A percentile compares a stretch with the other conserved stretches of the same genome.
These are phyloP conservation scores for Backusella macrospora DNA, from an alignment of 192 early-diverging fungal genomes.

Conservation along the genomic window DNA sequence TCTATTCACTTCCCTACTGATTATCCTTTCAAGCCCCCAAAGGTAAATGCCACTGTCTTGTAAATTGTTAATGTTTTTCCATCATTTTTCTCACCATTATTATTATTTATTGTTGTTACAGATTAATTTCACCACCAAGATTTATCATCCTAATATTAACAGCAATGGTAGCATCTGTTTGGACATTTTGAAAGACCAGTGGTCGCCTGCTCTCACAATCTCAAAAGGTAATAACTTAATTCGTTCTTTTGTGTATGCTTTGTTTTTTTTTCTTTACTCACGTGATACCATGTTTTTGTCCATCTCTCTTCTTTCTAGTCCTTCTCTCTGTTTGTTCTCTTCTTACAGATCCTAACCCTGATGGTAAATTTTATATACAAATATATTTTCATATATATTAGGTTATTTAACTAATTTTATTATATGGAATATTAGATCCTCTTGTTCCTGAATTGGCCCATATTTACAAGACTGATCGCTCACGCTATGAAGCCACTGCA, in stretches of 20 bases:
- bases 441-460: conserved; percentile 98
- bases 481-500: conserved; percentile 87
- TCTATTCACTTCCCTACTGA: conserved; percentile 98
- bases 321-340: conserved; percentile 98
- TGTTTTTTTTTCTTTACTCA: not conserved
- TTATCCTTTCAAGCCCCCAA: conserved; percentile 98
- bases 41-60: conserved; percentile 55
- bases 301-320: conserved; percentile 50
- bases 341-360: conserved; percentile 98
- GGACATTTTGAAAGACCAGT: conserved; percentile 98
- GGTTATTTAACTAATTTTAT: not conserved
- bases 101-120: conserved; percentile 29
- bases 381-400: not conserved
- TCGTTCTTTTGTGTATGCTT: not conserved
- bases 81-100: not conserved
- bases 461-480: conserved; percentile 93
- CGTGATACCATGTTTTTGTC: not conserved
- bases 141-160: conserved; percentile 99
- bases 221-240: conserved; percentile 73
- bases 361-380: conserved; percentile 30
- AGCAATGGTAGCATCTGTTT: conserved; percentile 97
- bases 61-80: not conserved
- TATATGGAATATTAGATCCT: conserved; percentile 68
- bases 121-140: conserved; percentile 95
- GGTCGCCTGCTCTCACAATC: conserved; percentile 98